phyloP scores from a whole-genome alignment of 2,329 filamentous ascomycete genomes.

The Colletotrichum tropicicola region DNA sequence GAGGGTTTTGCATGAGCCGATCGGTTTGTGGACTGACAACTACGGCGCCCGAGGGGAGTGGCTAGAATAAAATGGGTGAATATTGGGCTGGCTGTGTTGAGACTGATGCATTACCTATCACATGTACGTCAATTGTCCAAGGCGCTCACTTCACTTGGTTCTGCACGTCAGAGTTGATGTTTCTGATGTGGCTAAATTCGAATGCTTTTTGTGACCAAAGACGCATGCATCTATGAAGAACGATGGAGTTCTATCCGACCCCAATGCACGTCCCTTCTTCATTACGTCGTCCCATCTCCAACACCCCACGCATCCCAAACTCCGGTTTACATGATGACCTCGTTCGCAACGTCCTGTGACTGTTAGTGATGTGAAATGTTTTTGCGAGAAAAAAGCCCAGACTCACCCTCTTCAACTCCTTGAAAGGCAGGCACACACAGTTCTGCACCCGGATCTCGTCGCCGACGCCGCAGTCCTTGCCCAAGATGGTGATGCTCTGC shows the following conservation, averaged over 20 bases:
- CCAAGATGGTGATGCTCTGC: slow-evolving; percentile 96
- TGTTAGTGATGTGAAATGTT: slow-evolving; percentile 35
- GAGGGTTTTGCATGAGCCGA: too few species aligned
- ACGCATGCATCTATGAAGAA: slow-evolving; percentile 30
- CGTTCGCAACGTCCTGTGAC: slow-evolving; percentile 80
- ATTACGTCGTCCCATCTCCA: slow-evolving; percentile 18
- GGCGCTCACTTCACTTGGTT: too few species aligned
- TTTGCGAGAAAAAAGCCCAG: neutral
- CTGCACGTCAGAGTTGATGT: too few species aligned
- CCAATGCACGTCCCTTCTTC: slow-evolving; percentile 23
- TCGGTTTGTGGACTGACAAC: too few species aligned
- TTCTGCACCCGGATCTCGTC: slow-evolving; percentile 98
- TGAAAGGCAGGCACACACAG: slow-evolving; percentile 96
- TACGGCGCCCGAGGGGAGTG: too few species aligned
- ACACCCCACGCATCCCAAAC: neutral
- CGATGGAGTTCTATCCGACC: slow-evolving; percentile 19
- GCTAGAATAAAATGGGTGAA: too few species aligned
- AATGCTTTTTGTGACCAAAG: slow-evolving; percentile 30
- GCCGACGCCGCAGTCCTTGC: slow-evolving; percentile 93
- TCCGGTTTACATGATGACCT: slow-evolving; percentile 85
- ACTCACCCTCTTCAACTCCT: slow-evolving; percentile 94
- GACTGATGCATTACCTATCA: too few species aligned
- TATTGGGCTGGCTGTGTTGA: too few species aligned
- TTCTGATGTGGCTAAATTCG: slow-evolving; percentile 27
- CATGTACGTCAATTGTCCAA: too few species aligned